A percentile compares a stretch with the other conserved stretches of the same genome.
Conservation (phyloP, 2,329 filamentous ascomycete species). For the Dothistroma septosporum region DNA sequence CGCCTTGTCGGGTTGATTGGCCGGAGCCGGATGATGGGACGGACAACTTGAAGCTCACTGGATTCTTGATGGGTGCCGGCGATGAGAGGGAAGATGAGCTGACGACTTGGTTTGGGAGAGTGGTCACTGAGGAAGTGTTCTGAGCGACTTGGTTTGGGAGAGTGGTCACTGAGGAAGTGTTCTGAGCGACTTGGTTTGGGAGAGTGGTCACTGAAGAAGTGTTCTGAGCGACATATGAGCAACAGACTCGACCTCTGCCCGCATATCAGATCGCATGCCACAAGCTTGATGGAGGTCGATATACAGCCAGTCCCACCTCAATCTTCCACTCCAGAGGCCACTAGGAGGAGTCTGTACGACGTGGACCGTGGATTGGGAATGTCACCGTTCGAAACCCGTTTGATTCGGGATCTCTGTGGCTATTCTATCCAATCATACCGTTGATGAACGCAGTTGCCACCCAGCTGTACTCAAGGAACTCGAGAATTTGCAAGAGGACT, state of each 20-base stretch:
- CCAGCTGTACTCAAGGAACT: slow-evolving; percentile 37
- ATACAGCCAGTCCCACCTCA: too few relatives aligned
- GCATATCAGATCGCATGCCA: too few relatives aligned
- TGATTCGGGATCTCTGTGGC: background rate
- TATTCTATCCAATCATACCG: slow-evolving; percentile 21
- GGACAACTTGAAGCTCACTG: slow-evolving; percentile 63
- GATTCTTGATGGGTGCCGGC: slow-evolving; percentile 60
- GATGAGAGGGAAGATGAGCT: slow-evolving; percentile 60
- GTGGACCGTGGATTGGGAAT: background rate
- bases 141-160: slow-evolving; percentile 76
- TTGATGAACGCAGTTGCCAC: slow-evolving; percentile 30
- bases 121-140: slow-evolving; percentile 67
- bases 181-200: slow-evolving; percentile 77
- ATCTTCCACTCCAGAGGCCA: too few relatives aligned
- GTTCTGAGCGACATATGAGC: slow-evolving; percentile 49
- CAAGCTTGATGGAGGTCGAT: too few relatives aligned
- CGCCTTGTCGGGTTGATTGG: slow-evolving; percentile 73
- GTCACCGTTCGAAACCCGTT: background rate
- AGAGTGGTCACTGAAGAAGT: slow-evolving; percentile 64
- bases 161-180: slow-evolving; percentile 64
- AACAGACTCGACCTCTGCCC: too few relatives aligned
- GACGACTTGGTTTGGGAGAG: slow-evolving; percentile 74
- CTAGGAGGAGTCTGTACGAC: too few relatives aligned
- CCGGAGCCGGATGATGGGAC: slow-evolving; percentile 68
- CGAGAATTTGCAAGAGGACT: slow-evolving; percentile 30